Percentiles rank a stretch among this genome's conserved stretches.
Evolutionary conservation across 352 stramenopile species (phyloP).

Genomic region (Phytophthora sp.): DNA sequence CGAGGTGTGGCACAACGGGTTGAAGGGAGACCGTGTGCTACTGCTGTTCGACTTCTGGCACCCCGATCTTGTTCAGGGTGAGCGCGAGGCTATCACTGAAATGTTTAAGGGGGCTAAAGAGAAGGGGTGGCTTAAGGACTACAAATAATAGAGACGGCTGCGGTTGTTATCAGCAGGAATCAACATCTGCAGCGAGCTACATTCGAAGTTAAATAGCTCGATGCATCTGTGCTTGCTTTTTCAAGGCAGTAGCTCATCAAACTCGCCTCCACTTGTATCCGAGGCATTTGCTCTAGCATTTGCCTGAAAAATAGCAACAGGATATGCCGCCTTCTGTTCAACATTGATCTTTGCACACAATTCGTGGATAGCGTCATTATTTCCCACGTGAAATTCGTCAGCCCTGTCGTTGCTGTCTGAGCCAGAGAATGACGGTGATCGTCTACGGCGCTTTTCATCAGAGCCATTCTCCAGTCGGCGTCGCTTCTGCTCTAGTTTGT

Average conservation of each 20-base stretch:
- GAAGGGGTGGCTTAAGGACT: constrained; percentile 80
- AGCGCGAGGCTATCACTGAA: constrained; percentile 60
- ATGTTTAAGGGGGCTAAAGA: constrained; percentile 81
- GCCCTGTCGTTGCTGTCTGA: background rate
- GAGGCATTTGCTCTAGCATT: background rate
- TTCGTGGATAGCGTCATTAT: constrained; percentile 30
- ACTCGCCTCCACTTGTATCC: background rate
- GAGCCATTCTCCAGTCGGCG: constrained; percentile 11
- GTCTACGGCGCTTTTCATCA: constrained; percentile 8
- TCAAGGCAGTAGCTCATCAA: constrained; percentile 34
- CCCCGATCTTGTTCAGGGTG: constrained; percentile 62
- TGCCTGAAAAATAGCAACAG: background rate
- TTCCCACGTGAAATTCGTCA: background rate
- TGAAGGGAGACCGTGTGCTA: constrained; percentile 75
- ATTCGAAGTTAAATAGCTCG: background rate
- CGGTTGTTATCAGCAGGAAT: background rate
- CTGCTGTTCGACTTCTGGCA: constrained; percentile 90
- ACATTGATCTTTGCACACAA: constrained; percentile 48
- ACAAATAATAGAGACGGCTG: constrained; percentile 30
- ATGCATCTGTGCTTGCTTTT: background rate
- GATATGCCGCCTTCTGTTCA: constrained; percentile 27
- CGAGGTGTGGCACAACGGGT: constrained; percentile 78
- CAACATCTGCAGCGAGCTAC: too few relatives aligned
- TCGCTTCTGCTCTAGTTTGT: constrained; percentile 24
- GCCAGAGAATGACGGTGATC: background rate